Evolutionary conservation across 768 basidiomycete species (phyloP).

Genomic region (Chalciporus pseudorubinellus): DNA sequence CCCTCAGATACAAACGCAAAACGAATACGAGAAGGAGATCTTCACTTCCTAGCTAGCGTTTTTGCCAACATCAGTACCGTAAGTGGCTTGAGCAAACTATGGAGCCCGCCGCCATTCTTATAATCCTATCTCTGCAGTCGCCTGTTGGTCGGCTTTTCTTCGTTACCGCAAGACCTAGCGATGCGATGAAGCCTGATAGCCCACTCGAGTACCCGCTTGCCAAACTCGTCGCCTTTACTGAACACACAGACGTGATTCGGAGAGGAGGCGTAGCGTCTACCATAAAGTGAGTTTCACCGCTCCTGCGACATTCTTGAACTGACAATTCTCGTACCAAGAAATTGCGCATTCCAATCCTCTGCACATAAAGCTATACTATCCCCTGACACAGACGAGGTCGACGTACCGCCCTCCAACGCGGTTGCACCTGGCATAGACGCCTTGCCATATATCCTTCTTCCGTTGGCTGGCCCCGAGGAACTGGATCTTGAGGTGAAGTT

Average conservation of each 20-base stretch:
- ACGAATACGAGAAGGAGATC: constrained; percentile 64
- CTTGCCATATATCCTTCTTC: constrained; percentile 81
- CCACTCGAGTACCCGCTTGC: constrained; percentile 75
- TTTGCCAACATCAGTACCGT: constrained; percentile 90
- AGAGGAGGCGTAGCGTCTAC: constrained; percentile 84
- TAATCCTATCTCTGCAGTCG: constrained; percentile 42
- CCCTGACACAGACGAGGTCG: constrained; percentile 54
- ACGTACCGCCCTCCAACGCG: constrained; percentile 56
- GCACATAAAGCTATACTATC: constrained; percentile 72
- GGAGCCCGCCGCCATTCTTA: too few species aligned
- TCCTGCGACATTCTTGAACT: constrained; percentile 9
- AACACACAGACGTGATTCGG: constrained; percentile 83
- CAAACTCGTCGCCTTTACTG: constrained; percentile 83
- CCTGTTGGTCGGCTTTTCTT: constrained; percentile 80
- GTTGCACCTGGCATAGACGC: constrained; percentile 77
- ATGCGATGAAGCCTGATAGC: constrained; percentile 43
- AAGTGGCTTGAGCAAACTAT: constrained; percentile 25
- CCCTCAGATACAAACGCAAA: constrained; percentile 48
- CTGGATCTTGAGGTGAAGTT: constrained; percentile 78
- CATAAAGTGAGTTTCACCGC: constrained; percentile 62
- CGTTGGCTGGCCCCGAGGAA: constrained; percentile 93
- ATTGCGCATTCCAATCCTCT: constrained; percentile 69
- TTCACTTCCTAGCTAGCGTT: constrained; percentile 91
- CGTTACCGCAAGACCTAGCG: constrained; percentile 58
- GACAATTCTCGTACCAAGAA: constrained; percentile 43